Conservation (phyloP, 768 basidiomycete species). For the Mycena polygramma region DNA sequence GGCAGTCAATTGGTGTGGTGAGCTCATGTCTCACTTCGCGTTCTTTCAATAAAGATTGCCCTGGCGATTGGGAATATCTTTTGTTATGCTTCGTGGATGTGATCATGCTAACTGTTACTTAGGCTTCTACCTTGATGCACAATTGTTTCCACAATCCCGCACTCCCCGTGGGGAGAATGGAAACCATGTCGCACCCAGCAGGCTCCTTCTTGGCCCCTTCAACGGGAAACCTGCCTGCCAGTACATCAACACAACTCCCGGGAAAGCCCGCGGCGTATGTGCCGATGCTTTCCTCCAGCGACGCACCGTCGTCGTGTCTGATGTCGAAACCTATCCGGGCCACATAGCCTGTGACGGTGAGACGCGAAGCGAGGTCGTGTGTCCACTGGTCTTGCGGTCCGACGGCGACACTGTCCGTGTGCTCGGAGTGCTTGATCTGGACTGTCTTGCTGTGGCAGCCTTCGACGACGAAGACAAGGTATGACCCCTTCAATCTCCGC, state of each 20-base stretch:
- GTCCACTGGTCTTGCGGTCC: conserved; percentile 70
- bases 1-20: conserved; percentile 95
- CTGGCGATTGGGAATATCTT: conserved; percentile 2
- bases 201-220: conserved; percentile 85
- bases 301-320: conserved; percentile 74
- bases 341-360: conserved; percentile 96
- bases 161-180: conserved; percentile 34
- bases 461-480: conserved; percentile 83
- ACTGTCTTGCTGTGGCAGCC: conserved; percentile 78
- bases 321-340: conserved; percentile 88
- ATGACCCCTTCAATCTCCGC: conserved; percentile 23
- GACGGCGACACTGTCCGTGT: conserved; percentile 47
- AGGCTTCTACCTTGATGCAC: conserved; percentile 90
- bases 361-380: conserved; percentile 92
- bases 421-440: conserved; percentile 85
- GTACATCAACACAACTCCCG: conserved; percentile 66
- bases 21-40: conserved; percentile 46
- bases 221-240: conserved; percentile 94
- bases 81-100: neutral
- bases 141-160: conserved; percentile 67
- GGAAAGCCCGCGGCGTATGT: conserved; percentile 83
- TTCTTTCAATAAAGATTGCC: conserved; percentile 6
- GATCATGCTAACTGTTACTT: conserved; percentile 29
- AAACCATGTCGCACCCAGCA: conserved; percentile 25
- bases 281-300: conserved; percentile 77